Evolutionary conservation across 495 filamentous ascomycete genomes (phyloP), one percentile per base, ranked within the genome.

Genomic region (Penicillium fimorum): DNA sequence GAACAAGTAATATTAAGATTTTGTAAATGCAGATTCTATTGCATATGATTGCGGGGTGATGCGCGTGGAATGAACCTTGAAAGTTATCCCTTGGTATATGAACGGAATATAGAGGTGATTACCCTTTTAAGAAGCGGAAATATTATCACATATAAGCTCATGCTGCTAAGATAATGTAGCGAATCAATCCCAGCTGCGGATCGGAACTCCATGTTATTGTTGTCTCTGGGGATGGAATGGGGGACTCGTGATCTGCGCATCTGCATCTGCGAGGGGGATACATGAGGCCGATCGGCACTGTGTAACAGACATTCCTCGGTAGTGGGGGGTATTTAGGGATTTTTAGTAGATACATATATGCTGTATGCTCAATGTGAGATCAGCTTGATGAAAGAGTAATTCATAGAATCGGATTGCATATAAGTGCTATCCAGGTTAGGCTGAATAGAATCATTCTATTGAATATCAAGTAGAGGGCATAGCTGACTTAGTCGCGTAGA

Each of bases 261-360:
- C 20, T 45, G 9, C 20, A 29, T 51, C 33, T 51, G 33, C 37
- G 49, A 51, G 49, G 51, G 40, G 41, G 8, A 32, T 27, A 24
- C 40, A 20, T 41, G 37, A 25, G 17, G 25, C 5, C 24, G 50
- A 53, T 46, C 51, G 42, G 32, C 51, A 29, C 29, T 15, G 42
- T 46, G 51, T 11, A 53, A 53, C 50, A 35, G 29, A 35, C 42
- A 46, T 53, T 53, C 15, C 22, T 27, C 10, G 47, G 3, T 13
- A 13, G 18, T 35, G 46, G 30, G 47, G 47, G 32, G 32, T 4
- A 22, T 17, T 40, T 6, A 4, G 18, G 33, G 46, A n/a, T 15
- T 15, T 32, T n/a, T 37, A 27, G 25, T 27, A n/a, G 33, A 37
- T 37, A n/a, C n/a, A 37, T n/a, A 5, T 37, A 37, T n/a, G 11